phyloP scores from a whole-genome alignment of 257 asterid genomes.

The Cruciata laevipes region DNA sequence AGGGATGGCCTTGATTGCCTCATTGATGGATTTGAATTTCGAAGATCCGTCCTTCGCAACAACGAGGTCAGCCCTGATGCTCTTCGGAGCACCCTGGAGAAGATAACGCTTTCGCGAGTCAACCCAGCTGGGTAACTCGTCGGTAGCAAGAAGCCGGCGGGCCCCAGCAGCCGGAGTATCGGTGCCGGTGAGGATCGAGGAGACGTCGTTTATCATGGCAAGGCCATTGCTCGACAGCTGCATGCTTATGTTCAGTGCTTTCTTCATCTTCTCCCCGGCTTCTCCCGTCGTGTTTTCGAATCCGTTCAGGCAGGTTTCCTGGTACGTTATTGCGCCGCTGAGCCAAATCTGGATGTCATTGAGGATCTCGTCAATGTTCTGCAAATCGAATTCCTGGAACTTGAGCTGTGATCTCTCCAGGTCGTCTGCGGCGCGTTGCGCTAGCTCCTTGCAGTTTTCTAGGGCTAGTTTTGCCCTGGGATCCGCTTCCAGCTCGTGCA shows the following conservation, averaged over 20 bases:
- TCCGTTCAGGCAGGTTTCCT: constrained; percentile 77
- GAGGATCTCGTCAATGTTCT: constrained; percentile 33
- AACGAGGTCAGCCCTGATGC: constrained; percentile 29
- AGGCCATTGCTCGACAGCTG: constrained; percentile 72
- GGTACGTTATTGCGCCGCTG: constrained; percentile 73
- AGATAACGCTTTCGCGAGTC: constrained; percentile 30
- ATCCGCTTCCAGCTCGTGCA: constrained; percentile 31
- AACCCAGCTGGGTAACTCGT: constrained; percentile 33
- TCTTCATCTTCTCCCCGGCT: constrained; percentile 51
- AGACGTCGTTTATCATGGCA: constrained; percentile 76
- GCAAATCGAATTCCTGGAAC: constrained; percentile 42
- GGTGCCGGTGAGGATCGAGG: constrained; percentile 34
- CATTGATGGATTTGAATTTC: constrained; percentile 36
- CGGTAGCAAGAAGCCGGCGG: constrained; percentile 48
- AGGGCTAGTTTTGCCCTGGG: constrained; percentile 47
- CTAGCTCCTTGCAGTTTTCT: constrained; percentile 47
- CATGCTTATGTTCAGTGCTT: constrained; percentile 38
- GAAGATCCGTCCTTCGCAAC: constrained; percentile 67
- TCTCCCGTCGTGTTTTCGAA: constrained; percentile 46
- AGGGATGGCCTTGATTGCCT: constrained; percentile 43
- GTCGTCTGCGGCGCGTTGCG: constrained; percentile 39
- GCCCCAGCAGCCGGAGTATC: constrained; percentile 15
- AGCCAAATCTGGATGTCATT: constrained; percentile 66
- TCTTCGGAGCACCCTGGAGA: constrained; percentile 7
- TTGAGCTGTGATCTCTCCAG: constrained; percentile 40